These are phyloP conservation scores for Ophiostoma piceae DNA, from an alignment of 2,329 filamentous ascomycete species.

Conservation along the genomic window DNA sequence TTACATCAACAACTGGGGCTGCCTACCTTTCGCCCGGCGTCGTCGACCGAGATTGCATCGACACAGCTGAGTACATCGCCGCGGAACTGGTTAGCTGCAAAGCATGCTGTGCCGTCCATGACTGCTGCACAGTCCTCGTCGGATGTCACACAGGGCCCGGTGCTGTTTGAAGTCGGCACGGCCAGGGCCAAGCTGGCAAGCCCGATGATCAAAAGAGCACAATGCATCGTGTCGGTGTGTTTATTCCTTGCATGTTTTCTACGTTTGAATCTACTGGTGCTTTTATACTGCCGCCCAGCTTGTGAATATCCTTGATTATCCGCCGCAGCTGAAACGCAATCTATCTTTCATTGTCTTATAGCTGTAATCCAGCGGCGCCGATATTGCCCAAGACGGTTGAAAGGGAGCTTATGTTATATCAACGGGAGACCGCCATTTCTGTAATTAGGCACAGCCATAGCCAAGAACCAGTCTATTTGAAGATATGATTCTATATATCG, in stretches of 20 bases:
- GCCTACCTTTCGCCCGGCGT: neutral
- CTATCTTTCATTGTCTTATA: too few species aligned
- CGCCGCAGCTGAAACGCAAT: neutral
- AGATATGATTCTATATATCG: neutral
- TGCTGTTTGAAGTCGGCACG: too few species aligned
- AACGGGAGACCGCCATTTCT: too few species aligned
- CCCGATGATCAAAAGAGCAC: too few species aligned
- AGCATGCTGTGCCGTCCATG: neutral
- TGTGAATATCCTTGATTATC: neutral
- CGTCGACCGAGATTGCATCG: neutral
- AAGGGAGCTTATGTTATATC: too few species aligned
- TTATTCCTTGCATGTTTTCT: too few species aligned
- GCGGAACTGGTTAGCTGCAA: neutral
- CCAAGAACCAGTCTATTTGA: too few species aligned
- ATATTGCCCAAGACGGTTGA: neutral
- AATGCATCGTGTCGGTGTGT: too few species aligned
- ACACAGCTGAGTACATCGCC: neutral
- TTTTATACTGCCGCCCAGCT: neutral
- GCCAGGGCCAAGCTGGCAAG: too few species aligned
- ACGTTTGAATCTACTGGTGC: neutral
- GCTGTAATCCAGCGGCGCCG: neutral
- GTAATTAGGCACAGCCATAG: too few species aligned
- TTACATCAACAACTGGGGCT: neutral
- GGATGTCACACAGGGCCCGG: neutral
- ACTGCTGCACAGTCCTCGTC: neutral